Evolutionary conservation across 768 basidiomycete species (phyloP), one percentile per base, ranked within the genome.

Genomic region (Leccinum incarnatum): DNA sequence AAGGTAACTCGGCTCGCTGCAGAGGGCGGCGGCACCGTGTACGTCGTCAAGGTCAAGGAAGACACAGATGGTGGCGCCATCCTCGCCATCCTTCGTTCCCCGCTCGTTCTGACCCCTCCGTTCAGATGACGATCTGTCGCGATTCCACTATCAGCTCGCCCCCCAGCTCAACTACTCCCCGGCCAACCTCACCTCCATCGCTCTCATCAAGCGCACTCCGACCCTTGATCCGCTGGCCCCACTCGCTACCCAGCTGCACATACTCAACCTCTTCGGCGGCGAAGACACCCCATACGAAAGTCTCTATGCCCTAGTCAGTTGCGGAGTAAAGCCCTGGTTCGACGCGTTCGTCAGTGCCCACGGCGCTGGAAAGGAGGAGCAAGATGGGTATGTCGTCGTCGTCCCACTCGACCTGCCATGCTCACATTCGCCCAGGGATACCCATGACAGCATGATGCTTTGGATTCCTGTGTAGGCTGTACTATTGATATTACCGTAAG

Each of bases 251-350:
- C 96, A 99, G 70, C 80, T 98, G 10, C 93, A 97, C 64, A 87
- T 98, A 57, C 78, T 98, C 50, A 98, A 95, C 66, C 81, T 98
- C 15, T 98, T 92, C 65, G 91, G 88, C 23, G 88, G 89, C 14
- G 89, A 91, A 48, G 88, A 91, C 60, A 92, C 91, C 1, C 94
- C 96, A 0, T 99, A 98, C 69, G 96, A 98, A 74, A 91, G 93
- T 68, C 75, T 99, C 29, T 96, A 98, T 70, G 93, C 94, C 10
- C 83, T 99, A 23, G 93, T 99, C 15, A 97, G 95, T 69, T 87
- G 83, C 56, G 97, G 92, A 64, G 95, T 99, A 25, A 95, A 98
- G 65, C 94, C 95, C 0, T 98, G 93, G 89, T 98, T 99, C 67
- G 95, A 98, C 73, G 94, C 96, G 14, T 98, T 96, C 67, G 95